Percentiles rank a stretch among this genome's conserved stretches.
Conservation (phyloP, 2,329 filamentous ascomycete genomes). For the Colletotrichum camelliae region DNA sequence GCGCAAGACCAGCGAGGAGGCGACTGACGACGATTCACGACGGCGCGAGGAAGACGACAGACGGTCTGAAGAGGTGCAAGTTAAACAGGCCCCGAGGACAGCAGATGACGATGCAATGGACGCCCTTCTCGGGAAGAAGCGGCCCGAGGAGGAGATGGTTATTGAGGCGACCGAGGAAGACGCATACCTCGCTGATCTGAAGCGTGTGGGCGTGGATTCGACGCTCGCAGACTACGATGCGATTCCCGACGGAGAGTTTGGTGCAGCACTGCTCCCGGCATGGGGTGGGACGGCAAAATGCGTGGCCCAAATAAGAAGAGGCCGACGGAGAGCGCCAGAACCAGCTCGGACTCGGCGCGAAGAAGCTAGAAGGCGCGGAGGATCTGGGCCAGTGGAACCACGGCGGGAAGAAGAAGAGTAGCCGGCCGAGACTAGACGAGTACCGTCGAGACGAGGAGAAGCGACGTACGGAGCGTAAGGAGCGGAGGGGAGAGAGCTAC, state of each 20-base stretch:
- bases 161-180: conserved; percentile 68
- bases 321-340: conserved; percentile 75
- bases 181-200: conserved; percentile 73
- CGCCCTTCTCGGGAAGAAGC: conserved; percentile 65
- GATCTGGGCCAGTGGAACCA: conserved; percentile 85
- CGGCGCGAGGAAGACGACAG: background rate
- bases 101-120: conserved; percentile 63
- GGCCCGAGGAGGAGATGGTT: conserved; percentile 50
- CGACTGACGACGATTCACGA: conserved; percentile 25
- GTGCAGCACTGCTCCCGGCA: conserved; percentile 85
- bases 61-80: background rate
- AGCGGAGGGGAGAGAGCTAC: conserved; percentile 35
- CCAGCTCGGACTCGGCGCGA: conserved; percentile 87
- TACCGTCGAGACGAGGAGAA: conserved; percentile 44
- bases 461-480: conserved; percentile 40
- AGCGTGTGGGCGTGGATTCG: conserved; percentile 74
- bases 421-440: conserved; percentile 53
- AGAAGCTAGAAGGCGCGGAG: conserved; percentile 73
- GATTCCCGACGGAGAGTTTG: conserved; percentile 94
- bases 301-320: conserved; percentile 60
- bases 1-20: conserved; percentile 62
- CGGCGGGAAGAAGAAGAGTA: conserved; percentile 54
- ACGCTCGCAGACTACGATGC: conserved; percentile 85
- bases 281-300: conserved; percentile 87
- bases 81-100: conserved; percentile 1